A percentile compares a stretch with the other conserved stretches of the same genome.
Evolutionary conservation across 2,329 filamentous ascomycete species (phyloP).

Genomic region (Pseudopyrenochaeta lycopersici): DNA sequence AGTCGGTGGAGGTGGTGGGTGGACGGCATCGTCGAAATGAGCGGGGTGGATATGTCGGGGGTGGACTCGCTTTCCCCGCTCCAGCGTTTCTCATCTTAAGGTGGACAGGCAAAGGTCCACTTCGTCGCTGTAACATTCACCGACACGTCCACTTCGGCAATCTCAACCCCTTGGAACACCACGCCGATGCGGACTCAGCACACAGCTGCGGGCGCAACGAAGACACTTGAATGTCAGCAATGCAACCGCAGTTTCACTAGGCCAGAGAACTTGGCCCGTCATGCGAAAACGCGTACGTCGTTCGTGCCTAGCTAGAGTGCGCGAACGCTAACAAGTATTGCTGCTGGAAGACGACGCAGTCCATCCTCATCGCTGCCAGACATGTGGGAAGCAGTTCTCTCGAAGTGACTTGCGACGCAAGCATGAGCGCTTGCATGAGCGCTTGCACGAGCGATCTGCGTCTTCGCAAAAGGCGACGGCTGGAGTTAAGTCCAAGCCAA

Average conservation of each 20-base stretch:
- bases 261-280: constrained; percentile 11
- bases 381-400: constrained; percentile 5
- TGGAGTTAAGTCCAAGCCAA: background rate
- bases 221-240: constrained; percentile 3
- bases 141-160: background rate
- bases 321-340: background rate
- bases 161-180: too few relatives aligned
- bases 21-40: background rate
- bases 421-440: constrained; percentile 14
- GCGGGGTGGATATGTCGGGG: background rate
- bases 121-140: background rate
- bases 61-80: background rate
- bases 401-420: constrained; percentile 10
- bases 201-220: background rate
- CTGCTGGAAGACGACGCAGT: constrained; percentile 1
- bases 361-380: constrained; percentile 6
- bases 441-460: constrained; percentile 5
- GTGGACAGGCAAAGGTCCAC: background rate
- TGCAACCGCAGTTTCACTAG: constrained; percentile 9
- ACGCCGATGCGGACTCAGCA: background rate
- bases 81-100: too few relatives aligned
- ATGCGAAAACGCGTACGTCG: constrained; percentile 13
- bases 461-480: constrained; percentile 1
- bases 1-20: background rate
- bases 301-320: background rate